Conservation (phyloP, 2,329 filamentous ascomycete genomes). For the Sclerotinia glacialis region DNA sequence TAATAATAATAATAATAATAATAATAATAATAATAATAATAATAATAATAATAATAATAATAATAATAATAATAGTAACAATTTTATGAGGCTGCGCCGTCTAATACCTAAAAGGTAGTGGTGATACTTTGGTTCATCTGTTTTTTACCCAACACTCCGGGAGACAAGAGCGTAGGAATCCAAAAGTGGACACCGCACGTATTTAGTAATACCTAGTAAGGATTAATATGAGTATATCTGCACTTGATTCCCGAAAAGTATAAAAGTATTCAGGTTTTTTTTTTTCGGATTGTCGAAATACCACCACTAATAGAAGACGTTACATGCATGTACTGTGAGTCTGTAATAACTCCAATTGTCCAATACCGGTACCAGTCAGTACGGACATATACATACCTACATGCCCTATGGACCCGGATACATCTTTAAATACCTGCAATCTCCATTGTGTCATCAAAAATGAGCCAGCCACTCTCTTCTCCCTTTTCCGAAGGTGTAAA, state of each 20-base stretch:
- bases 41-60: background rate
- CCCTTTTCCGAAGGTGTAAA: background rate
- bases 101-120: background rate
- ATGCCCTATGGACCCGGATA: background rate
- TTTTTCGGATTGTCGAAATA: conserved; percentile 12
- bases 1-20: background rate
- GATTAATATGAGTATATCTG: conserved; percentile 8
- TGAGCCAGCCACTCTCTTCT: background rate
- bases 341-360: background rate
- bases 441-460: background rate
- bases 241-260: conserved; percentile 15
- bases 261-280: conserved; percentile 3
- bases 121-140: background rate
- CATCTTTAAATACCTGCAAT: background rate
- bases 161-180: conserved; percentile 13
- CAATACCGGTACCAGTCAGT: background rate
- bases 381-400: too few relatives aligned
- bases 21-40: background rate
- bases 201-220: background rate
- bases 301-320: conserved; percentile 9
- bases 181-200: conserved; percentile 21
- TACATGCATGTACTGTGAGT: background rate
- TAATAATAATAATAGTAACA: background rate
- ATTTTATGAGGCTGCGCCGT: background rate
- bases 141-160: conserved; percentile 11